Base-by-base conservation (phyloP, 345 rosid species). In the Rhizophora apiculata region DNA sequence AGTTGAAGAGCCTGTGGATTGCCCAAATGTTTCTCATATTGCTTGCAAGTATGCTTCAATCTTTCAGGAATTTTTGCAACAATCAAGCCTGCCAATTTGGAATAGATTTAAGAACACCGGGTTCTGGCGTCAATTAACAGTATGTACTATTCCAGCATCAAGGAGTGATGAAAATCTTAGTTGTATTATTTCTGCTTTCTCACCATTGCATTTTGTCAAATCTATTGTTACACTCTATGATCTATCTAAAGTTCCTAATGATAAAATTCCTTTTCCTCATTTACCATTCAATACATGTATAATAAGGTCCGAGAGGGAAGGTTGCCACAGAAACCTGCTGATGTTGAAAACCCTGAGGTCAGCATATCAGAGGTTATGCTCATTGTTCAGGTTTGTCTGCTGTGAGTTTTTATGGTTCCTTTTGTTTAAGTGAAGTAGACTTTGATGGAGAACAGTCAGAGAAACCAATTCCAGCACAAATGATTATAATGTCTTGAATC, bases 71-170 rank as follows among this genome's bases (percentile, higher is more conserved):
- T 88, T 86, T 78, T 71, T 95, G 75, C 91, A 87, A 78, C 70
- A 82, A 15, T 90, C 96, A 63, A 81, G 57, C 61, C 77, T 95
- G 76, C 97, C 93, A 65, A 78, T 90, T 75, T 95, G 99, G 99
- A 90, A 90, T 69, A 88, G 96, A 82, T 92, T 88, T 81, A 82
- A 86, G 68, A 92, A 89, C 72, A 74, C 76, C 53, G 98, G 98
- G 54, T 92, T 95, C 82, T 95, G 99, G 97, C 92, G 96, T 63
- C 99, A 92, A 77, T 85, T 95, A 73, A 83, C 96, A 26, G 99
- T 92, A 86, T 61, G 86, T 83, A 54, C 72, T 71, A 53, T 16
- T 20, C 36, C 15, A 34, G 26, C 34, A n/a, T 24, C 69, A 58
- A 22, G 69, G 1, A 6, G 18, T 46, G 39, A 39, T 37, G 37